A percentile compares a stretch with the other conserved stretches of the same genome.
Conservation (phyloP, 331 rosid genomes). For the Malus hybrid region DNA sequence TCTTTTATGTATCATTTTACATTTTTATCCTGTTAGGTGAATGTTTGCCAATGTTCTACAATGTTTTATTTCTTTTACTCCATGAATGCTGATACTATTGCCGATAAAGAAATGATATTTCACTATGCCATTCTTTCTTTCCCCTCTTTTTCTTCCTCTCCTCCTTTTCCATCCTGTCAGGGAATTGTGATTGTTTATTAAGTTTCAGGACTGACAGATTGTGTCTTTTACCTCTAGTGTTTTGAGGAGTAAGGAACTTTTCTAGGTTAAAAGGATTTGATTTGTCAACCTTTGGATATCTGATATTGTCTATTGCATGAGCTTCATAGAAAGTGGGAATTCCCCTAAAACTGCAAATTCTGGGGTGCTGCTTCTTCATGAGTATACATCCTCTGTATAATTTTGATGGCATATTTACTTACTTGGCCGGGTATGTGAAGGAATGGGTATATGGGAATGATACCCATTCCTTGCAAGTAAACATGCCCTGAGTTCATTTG, state of each 20-base stretch:
- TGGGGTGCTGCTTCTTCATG: neutral
- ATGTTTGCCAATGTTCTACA: no score
- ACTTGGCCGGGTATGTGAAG: neutral
- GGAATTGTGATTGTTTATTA: neutral
- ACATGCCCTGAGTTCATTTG: neutral
- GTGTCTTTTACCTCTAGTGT: neutral
- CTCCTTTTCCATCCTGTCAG: neutral
- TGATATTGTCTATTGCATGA: neutral
- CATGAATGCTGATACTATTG: no score
- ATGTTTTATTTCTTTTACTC: no score
- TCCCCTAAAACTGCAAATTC: neutral
- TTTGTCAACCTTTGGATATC: neutral
- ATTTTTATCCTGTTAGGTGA: no score
- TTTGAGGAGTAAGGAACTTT: neutral
- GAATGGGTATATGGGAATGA: neutral
- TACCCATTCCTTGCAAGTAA: neutral
- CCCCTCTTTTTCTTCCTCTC: neutral
- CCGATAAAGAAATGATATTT: neutral
- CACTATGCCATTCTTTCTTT: neutral
- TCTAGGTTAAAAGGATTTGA: neutral
- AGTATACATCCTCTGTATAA: neutral
- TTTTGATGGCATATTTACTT: neutral
- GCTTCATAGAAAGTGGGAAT: neutral
- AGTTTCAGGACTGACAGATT: neutral
- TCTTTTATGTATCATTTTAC: no score